Evolutionary conservation across 257 asterid genomes (phyloP).

Genomic region (Eucommia ulmoides): DNA sequence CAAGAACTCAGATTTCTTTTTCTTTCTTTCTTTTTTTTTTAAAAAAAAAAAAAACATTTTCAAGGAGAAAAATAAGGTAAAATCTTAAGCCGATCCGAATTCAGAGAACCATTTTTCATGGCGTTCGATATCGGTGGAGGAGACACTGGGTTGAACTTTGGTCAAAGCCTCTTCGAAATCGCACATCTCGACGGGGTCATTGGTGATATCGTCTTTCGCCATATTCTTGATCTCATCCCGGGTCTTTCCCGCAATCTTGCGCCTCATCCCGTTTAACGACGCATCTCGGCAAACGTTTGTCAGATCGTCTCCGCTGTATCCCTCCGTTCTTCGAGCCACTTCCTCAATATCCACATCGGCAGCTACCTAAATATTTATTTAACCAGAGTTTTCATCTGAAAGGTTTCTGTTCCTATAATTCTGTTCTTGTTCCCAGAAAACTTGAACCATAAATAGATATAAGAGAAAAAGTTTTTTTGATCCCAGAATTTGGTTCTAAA

Average conservation of each 20-base stretch:
- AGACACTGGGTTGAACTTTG: constrained; percentile 94
- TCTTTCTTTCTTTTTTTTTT: no score
- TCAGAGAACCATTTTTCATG: constrained; percentile 95
- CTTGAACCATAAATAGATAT: no score
- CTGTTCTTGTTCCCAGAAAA: no score
- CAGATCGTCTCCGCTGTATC: constrained; percentile 95
- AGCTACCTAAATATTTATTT: constrained; percentile 86
- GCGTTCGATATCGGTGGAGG: constrained; percentile 79
- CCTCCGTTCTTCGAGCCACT: constrained; percentile 87
- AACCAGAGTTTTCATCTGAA: no score
- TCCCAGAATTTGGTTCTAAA: no score
- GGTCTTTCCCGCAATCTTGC: constrained; percentile 85
- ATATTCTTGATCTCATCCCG: constrained; percentile 84
- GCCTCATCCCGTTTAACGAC: constrained; percentile 85
- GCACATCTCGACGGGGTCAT: constrained; percentile 90
- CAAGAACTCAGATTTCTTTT: no score
- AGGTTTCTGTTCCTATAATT: no score
- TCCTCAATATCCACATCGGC: constrained; percentile 87
- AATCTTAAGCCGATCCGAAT: constrained; percentile 76
- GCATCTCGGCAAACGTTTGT: constrained; percentile 95
- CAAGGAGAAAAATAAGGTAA: no score
- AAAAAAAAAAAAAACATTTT: no score
- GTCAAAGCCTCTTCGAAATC: constrained; percentile 80
- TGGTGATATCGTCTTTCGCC: constrained; percentile 88
- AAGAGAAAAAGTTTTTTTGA: no score